phyloP scores from a whole-genome alignment of 495 filamentous ascomycete genomes.

The Penicillium arizonense region DNA sequence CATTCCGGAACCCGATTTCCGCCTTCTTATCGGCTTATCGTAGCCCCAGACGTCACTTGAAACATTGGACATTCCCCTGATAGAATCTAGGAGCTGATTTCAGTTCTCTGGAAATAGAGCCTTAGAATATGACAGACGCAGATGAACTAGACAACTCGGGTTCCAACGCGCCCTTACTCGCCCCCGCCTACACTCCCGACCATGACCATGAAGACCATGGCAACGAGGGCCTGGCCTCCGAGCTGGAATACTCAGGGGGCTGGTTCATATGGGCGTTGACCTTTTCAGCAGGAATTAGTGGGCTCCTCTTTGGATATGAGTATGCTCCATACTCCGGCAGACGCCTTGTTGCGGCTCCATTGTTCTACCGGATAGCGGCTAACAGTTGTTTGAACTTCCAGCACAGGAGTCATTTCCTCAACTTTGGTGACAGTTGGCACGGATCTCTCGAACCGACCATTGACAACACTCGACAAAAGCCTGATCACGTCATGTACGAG shows the following conservation, averaged over 20 bases:
- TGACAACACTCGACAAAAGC: slow-evolving; percentile 77
- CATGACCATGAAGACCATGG: slow-evolving; percentile 9
- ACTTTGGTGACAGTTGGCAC: slow-evolving; percentile 77
- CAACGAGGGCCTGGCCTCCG: slow-evolving; percentile 11
- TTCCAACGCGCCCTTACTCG: slow-evolving; percentile 32
- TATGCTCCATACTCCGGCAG: slow-evolving; percentile 23
- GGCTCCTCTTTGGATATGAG: slow-evolving; percentile 86
- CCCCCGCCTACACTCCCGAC: slow-evolving; percentile 10
- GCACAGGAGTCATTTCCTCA: slow-evolving; percentile 88
- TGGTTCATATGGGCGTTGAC: slow-evolving; percentile 73
- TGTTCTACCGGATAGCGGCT: slow-evolving; percentile 11
- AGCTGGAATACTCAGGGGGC: slow-evolving; percentile 24
- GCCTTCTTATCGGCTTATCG: slow-evolving; percentile 15
- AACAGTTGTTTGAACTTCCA: slow-evolving; percentile 29
- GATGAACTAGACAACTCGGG: slow-evolving; percentile 23
- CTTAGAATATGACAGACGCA: slow-evolving; percentile 22
- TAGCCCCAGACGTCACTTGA: slow-evolving; percentile 9
- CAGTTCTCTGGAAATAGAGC: slow-evolving; percentile 3
- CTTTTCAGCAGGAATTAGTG: slow-evolving; percentile 77
- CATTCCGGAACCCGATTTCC: slow-evolving; percentile 4
- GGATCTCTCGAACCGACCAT: slow-evolving; percentile 64
- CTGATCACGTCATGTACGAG: slow-evolving; percentile 81
- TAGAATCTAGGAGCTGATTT: not conserved
- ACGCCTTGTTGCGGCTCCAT: not conserved
- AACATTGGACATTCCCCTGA: not conserved